These are phyloP conservation scores for Ambrosia trifida DNA, from an alignment of 129 eudicot species.

Conservation along the genomic window DNA sequence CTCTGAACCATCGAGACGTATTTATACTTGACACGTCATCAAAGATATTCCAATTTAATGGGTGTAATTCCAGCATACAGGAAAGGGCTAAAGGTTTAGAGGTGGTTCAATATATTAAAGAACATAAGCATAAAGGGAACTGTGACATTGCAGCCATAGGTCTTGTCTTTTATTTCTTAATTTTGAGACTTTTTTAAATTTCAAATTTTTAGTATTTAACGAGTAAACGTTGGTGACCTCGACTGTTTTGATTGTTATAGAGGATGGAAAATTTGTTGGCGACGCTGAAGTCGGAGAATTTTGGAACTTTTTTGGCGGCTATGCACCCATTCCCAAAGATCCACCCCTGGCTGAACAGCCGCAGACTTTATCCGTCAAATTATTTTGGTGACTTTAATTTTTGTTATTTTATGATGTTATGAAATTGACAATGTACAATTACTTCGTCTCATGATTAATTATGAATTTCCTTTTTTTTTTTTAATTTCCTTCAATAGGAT, in stretches of 20 bases:
- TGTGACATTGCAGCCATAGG: constrained; percentile 76
- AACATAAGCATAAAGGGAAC: constrained; percentile 60
- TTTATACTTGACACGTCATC: constrained; percentile 72
- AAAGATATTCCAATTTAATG: constrained; percentile 63
- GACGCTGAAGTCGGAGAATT: constrained; percentile 83
- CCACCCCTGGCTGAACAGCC: constrained; percentile 35
- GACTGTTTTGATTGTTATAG: constrained; percentile 35
- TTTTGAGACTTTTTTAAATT: not conserved
- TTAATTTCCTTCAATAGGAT: constrained; percentile 31
- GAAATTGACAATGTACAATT: not conserved
- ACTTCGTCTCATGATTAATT: constrained; percentile 1
- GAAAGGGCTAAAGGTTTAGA: constrained; percentile 84
- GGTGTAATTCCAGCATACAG: constrained; percentile 68
- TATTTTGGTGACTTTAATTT: constrained; percentile 54
- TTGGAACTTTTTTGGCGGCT: constrained; percentile 83
- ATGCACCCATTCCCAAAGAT: constrained; percentile 77
- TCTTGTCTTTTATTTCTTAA: not conserved
- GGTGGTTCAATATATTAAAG: constrained; percentile 72
- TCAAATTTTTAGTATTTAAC: too few relatives aligned
- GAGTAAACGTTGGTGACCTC: not conserved
- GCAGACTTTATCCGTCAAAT: constrained; percentile 35
- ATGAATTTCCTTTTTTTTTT: not conserved
- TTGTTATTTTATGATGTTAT: constrained; percentile 3
- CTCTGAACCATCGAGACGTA: constrained; percentile 77
- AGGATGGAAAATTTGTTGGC: constrained; percentile 78